Base-by-base conservation (phyloP, 345 rosid genomes). In the Mangifera indica region DNA sequence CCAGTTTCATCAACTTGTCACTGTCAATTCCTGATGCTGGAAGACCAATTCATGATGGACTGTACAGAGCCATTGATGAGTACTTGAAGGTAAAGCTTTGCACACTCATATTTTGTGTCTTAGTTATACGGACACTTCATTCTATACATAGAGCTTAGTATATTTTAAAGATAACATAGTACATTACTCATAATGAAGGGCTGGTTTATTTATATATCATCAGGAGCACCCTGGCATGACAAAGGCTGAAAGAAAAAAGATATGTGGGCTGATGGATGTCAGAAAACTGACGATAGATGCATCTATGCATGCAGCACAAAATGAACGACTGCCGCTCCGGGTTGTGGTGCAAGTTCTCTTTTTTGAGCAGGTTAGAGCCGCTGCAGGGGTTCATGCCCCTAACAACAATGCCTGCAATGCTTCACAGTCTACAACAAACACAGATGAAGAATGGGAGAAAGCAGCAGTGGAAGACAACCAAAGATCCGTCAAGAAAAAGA, bases 291-390 rank as follows among this genome's bases (percentile, higher is more conserved):
- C 98, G 2, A 77, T 42, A 45, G 90, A 86, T 40, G 92, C 95
- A 20, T 91, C 96, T 0, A 83, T 84, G 81, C 97, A 90, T 58
- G 97, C 97, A 17, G 97, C 97, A 0, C 98, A 90, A 82, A 93
- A 91, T 15, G 97, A 92, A n/a, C 76, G 81, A 8, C 94, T 93
- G n/a, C 98, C 98, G 0, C 85, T 93, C 9, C 85, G 98, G 4
- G 88, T 91, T 24, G 92, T 93, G 1, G 97, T 93, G 59, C 98
- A 93, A 83, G 97, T 93, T 67, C 90, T 93, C 62, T 93, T 82
- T 79, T 90, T 87, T 29, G 97, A 91, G 87, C 98, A 92, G 83
- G 86, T 87, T 14, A 81, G 94, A 72, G 88, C 82, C 13, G 85
- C 89, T 45, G 77, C 82, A 7, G 84, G 84, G 51, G 79, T 69